Evolutionary conservation across 1,284 basidiomycete species (phyloP).

Genomic region (Athelia sp.): DNA sequence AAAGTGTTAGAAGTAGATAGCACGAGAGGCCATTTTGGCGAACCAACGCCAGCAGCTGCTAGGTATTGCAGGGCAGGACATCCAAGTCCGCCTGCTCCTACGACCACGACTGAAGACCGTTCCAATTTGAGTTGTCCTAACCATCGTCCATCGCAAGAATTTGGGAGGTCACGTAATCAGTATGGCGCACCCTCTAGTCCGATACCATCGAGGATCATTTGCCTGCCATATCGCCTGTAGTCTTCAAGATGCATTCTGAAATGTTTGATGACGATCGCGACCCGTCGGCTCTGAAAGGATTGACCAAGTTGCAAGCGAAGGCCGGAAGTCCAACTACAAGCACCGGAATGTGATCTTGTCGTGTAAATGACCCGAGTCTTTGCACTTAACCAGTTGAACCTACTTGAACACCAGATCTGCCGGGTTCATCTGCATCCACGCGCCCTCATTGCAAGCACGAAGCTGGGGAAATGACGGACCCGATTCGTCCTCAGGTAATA

Average conservation of each 20-base stretch:
- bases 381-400: too few species aligned
- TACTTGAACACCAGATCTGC: too few species aligned
- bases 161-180: constrained; percentile 3
- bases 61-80: constrained; percentile 96
- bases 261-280: too few species aligned
- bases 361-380: too few species aligned
- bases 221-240: constrained; percentile 90
- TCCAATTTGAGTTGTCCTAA: constrained; percentile 84
- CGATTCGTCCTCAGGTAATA: background rate
- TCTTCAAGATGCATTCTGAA: constrained; percentile 44
- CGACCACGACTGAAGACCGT: constrained; percentile 73
- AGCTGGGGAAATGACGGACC: background rate
- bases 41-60: constrained; percentile 88
- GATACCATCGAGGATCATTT: constrained; percentile 93
- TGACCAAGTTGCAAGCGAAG: too few species aligned
- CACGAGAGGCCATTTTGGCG: constrained; percentile 15
- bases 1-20: constrained; percentile 6
- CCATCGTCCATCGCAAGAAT: constrained; percentile 1
- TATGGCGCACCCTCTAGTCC: constrained; percentile 66
- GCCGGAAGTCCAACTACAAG: too few species aligned
- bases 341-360: too few species aligned
- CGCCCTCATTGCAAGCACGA: too few species aligned
- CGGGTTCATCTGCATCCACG: too few species aligned
- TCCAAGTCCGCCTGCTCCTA: constrained; percentile 95
- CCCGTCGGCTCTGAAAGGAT: too few species aligned